phyloP scores from a whole-genome alignment of 345 rosid genomes.

The Rhodamnia rubescens region DNA sequence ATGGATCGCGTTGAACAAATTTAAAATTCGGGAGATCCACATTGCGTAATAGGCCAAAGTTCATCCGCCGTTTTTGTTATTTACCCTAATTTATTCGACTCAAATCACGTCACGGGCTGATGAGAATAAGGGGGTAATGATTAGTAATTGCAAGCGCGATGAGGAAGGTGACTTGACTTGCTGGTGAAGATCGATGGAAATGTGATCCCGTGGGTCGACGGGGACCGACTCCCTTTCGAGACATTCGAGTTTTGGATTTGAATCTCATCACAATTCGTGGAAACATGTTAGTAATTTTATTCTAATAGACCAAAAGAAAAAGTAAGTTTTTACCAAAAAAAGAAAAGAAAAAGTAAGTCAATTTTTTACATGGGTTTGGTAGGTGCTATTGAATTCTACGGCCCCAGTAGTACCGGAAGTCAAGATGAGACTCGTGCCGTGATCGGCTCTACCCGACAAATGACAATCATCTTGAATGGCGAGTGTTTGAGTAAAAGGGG shows the following conservation, averaged over 20 bases:
- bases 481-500: accelerated
- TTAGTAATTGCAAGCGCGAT: not conserved
- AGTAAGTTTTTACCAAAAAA: no score
- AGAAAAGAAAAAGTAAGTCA: not conserved
- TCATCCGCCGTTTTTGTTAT: no score
- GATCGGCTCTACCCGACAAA: not conserved
- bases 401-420: not conserved
- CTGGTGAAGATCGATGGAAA: not conserved
- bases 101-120: not conserved
- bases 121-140: not conserved
- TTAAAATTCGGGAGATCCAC: no score
- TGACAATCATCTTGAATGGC: not conserved
- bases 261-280: not conserved
- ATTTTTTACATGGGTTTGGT: not conserved
- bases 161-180: not conserved
- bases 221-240: not conserved
- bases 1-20: no score
- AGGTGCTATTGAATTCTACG: not conserved
- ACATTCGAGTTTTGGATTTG: not conserved
- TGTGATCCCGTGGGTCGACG: not conserved
- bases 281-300: no score
- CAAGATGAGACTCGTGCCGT: not conserved
- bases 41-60: no score
- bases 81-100: not conserved
- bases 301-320: no score